Evolutionary conservation across 2,329 filamentous ascomycete species (phyloP).

Genomic region (Colletotrichum graminicola): DNA sequence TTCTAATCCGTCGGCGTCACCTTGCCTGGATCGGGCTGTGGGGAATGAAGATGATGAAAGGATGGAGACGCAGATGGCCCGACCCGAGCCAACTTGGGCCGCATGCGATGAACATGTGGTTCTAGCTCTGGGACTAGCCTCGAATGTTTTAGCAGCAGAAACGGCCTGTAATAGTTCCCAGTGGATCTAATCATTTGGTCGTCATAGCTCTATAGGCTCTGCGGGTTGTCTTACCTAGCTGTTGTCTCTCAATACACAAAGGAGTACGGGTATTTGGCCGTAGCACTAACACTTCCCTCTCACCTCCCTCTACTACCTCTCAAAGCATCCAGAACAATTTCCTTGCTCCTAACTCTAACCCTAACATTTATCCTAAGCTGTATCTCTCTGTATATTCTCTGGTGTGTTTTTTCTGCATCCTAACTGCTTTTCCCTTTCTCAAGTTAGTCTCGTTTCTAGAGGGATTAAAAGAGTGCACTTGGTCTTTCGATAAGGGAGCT

Average conservation of each 20-base stretch:
- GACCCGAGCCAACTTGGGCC: conserved; percentile 3
- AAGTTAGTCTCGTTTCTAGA: too few species aligned
- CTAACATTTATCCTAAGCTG: too few species aligned
- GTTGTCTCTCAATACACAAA: neutral
- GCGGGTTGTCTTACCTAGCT: conserved; percentile 15
- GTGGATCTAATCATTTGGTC: conserved; percentile 2
- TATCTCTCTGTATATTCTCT: too few species aligned
- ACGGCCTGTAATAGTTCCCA: neutral
- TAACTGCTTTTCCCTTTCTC: too few species aligned
- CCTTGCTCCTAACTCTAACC: too few species aligned
- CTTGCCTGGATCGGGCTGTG: neutral
- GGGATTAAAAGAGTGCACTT: too few species aligned
- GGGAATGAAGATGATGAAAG: neutral
- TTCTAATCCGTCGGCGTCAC: neutral
- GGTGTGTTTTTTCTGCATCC: too few species aligned
- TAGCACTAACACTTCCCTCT: too few species aligned
- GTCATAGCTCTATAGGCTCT: neutral
- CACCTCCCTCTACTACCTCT: too few species aligned
- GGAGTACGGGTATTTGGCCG: too few species aligned
- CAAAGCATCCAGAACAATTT: too few species aligned
- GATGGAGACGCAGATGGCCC: neutral
- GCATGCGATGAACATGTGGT: neutral
- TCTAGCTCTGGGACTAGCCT: conserved; percentile 2
- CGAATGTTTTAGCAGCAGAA: neutral
- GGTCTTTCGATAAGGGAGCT: too few species aligned